phyloP scores from a whole-genome alignment of 1,284 basidiomycete species.

The Moniliophthora roreri region DNA sequence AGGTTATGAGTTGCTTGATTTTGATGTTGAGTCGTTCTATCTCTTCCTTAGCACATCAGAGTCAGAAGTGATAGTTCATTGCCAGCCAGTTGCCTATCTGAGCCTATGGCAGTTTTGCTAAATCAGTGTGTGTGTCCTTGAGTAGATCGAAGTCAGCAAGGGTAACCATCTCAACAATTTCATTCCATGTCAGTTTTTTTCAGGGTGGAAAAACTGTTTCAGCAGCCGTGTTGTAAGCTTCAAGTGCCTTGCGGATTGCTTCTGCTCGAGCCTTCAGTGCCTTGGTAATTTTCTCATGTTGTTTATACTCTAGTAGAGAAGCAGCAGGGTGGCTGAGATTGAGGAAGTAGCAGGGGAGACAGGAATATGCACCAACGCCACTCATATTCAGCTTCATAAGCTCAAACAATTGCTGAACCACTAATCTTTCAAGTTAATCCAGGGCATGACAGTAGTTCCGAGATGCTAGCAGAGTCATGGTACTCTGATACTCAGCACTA shows the following conservation, averaged over 20 bases:
- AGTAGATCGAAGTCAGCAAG: slow-evolving; percentile 37
- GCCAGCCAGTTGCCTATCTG: slow-evolving; percentile 22
- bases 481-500: slow-evolving; percentile 11
- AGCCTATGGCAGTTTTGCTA: slow-evolving; percentile 28
- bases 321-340: too few species aligned
- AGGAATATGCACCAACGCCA: background rate
- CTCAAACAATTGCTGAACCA: slow-evolving; percentile 25
- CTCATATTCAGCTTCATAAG: slow-evolving; percentile 12
- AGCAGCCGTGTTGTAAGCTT: slow-evolving; percentile 26
- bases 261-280: slow-evolving; percentile 22
- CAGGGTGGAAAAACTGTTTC: slow-evolving; percentile 18
- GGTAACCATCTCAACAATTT: slow-evolving; percentile 28
- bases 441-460: slow-evolving; percentile 20
- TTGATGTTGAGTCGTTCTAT: slow-evolving; percentile 31
- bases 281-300: slow-evolving; percentile 26
- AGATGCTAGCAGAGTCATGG: slow-evolving; percentile 3
- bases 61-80: slow-evolving; percentile 24
- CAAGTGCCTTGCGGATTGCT: slow-evolving; percentile 25
- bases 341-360: background rate
- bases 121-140: slow-evolving; percentile 25
- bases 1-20: slow-evolving; percentile 27
- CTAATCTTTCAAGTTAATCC: slow-evolving; percentile 20
- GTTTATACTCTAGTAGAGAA: slow-evolving; percentile 24
- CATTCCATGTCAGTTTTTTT: slow-evolving; percentile 24
- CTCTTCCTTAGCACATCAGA: slow-evolving; percentile 31